These are phyloP conservation scores for Metschnikowia proteae DNA, from an alignment of 805 yeast species.

Conservation along the genomic window DNA sequence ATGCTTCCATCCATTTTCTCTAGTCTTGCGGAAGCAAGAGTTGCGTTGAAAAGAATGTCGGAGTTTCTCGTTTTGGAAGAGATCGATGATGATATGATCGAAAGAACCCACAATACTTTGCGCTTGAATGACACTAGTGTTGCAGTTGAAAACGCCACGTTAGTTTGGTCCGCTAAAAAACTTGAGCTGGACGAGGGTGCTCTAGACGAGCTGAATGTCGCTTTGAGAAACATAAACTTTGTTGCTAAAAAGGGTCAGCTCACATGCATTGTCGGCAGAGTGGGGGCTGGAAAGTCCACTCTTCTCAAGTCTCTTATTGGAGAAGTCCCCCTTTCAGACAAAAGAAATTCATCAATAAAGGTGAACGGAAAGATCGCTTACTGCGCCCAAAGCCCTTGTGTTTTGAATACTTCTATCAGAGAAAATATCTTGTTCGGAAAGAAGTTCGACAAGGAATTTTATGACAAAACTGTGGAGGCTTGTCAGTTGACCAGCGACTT, in stretches of 20 bases:
- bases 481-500: constrained; percentile 50
- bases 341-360: constrained; percentile 9
- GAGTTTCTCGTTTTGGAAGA: constrained; percentile 34
- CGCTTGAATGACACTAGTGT: constrained; percentile 30
- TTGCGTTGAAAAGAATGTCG: constrained; percentile 32
- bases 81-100: constrained; percentile 24
- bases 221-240: constrained; percentile 48
- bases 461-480: constrained; percentile 42
- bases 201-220: constrained; percentile 41
- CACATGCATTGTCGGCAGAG: constrained; percentile 61
- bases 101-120: constrained; percentile 17
- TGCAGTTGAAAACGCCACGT: constrained; percentile 46
- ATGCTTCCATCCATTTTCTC: constrained; percentile 31
- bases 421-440: constrained; percentile 52
- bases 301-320: constrained; percentile 54
- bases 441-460: constrained; percentile 39
- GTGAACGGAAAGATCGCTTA: constrained; percentile 49
- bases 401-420: constrained; percentile 47
- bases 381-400: constrained; percentile 59
- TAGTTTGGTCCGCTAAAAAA: constrained; percentile 43
- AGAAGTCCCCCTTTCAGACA: constrained; percentile 29
- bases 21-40: constrained; percentile 27
- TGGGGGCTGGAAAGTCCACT: constrained; percentile 67
- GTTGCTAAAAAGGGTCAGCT: constrained; percentile 50
- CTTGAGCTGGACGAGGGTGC: constrained; percentile 16